Base-by-base conservation (phyloP, 495 filamentous ascomycete genomes). In the Massariosphaeria phaeospora region DNA sequence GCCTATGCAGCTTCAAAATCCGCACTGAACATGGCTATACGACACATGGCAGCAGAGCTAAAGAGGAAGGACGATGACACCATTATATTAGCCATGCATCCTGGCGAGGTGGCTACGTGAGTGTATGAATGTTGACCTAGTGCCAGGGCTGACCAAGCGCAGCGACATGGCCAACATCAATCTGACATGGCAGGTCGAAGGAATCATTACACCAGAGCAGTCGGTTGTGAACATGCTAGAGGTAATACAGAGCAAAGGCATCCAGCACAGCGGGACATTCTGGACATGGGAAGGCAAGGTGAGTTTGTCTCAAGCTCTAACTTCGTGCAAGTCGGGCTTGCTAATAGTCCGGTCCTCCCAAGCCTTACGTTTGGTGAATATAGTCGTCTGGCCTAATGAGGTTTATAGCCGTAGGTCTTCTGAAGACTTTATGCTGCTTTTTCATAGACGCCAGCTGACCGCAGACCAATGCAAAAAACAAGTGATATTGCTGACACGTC, bases 1-100 rank as follows among this genome's bases (percentile, higher is more conserved):
- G 79, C 79, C 6, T 82, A 80, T 61, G 72, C 74, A 6, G 77
- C 77, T 0, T 78, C 75, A 4, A 81, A 82, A 62, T 73, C 77
- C n/a, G 79, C 79, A 0, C 62, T 82, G 40, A 82, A 82, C 61
- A 75, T 79, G 58, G 74, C 71, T 34, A 63, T 80, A 2, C 58
- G 79, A 65, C 78, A 81, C 53, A 73, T 81, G 72, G 75, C 76
- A 1, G 73, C 74, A 0, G 78, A 81, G 54, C 59, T 81, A 18
- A 69, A 70, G 48, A 63, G 77, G 15, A 74, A 74, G 46, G 67
- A 66, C 36, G 70, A 69, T 31, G 59, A 65, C 24, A 79, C 76
- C 0, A 68, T 72, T 7, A 70, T 81, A 17, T 56, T 81, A 25
- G 75, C 79, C 1, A 67, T 81, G 66, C 78, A 81, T 66, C 78